Base-by-base conservation (phyloP, 2,329 filamentous ascomycete species). In the Cladosporium oxysporum region DNA sequence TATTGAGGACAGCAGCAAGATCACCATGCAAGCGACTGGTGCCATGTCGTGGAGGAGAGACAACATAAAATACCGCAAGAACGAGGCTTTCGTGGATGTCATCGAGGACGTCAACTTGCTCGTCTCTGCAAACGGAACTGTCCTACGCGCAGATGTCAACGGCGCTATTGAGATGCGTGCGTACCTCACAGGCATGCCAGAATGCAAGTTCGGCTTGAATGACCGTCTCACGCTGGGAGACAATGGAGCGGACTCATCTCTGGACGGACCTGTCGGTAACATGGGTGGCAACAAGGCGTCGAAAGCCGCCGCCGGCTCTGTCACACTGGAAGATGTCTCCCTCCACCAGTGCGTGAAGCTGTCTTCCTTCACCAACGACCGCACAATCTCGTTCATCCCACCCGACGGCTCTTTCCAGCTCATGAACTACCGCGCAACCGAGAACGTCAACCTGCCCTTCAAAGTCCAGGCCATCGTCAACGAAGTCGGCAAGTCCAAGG, bases 301-400 rank as follows among this genome's bases (percentile, higher is more conserved):
- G 47, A 94, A 96, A 78, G 95, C 95, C 0, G 95, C 95, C 0
- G 95, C 95, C 0, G 95, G 95, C 41, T 96, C 91, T 69, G 96
- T 99, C 62, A 97, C 93, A 0, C 84, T 99, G 29, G 96, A 99
- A 77, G 95, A 99, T 79, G 98, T 96, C 76, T 95, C 98, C 76
- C 97, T 99, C 81, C 95, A 99, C 79, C 95, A 99, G 79, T 99
- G 95, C 78, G 95, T 99, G 68, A 97, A 97, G 82, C 85, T 99
- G 33, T 93, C 94, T 70, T 96, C 96, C 76, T 99, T 99, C 76
- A 95, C 98, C 79, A 91, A 91, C 33, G 95, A 99, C 80, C 87
- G 95, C 70, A 98, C 97, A 77, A 98, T 99, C 79, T 95, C 91
- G 67, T 97, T 99, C 78, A 90, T 99, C 44, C 95, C 95, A 2